A percentile compares a stretch with the other conserved stretches of the same genome.
Evolutionary conservation across 2,329 filamentous ascomycete genomes (phyloP).

Genomic region (Lasiodiplodia gonubiensis): DNA sequence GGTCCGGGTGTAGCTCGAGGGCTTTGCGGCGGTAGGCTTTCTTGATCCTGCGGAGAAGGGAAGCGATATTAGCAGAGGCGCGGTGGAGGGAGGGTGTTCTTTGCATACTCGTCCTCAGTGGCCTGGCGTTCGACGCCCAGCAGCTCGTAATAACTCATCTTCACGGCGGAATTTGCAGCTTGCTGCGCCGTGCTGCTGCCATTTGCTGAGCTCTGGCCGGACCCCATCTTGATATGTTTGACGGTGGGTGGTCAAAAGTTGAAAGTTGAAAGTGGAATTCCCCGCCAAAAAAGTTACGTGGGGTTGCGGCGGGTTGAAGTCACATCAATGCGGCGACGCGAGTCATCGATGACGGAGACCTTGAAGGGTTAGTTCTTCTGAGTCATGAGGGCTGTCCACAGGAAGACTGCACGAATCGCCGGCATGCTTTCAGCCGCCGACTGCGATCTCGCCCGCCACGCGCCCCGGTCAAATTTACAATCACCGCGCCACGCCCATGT

Average conservation of each 20-base stretch:
- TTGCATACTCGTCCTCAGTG: conserved; percentile 76
- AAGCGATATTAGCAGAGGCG: background rate
- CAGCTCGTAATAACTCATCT: conserved; percentile 86
- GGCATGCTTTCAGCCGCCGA: background rate
- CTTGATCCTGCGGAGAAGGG: conserved; percentile 69
- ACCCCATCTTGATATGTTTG: conserved; percentile 47
- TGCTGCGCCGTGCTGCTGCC: conserved; percentile 32
- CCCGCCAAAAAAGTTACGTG: background rate
- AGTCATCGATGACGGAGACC: background rate
- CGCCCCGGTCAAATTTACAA: background rate
- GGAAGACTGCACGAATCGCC: background rate
- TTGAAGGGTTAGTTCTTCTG: background rate
- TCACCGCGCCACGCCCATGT: conserved; percentile 8
- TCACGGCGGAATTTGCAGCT: conserved; percentile 49
- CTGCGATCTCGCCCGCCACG: conserved; percentile 19
- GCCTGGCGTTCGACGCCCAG: conserved; percentile 75
- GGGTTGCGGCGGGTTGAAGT: background rate
- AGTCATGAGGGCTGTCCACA: background rate
- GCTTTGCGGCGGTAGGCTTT: conserved; percentile 91
- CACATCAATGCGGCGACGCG: background rate
- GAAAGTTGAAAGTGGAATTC: background rate
- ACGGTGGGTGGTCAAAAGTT: background rate
- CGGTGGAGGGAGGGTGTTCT: background rate
- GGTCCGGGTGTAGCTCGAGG: conserved; percentile 91
- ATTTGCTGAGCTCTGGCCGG: conserved; percentile 50